Evolutionary conservation across 345 rosid species (phyloP).

Genomic region (Linum lewisii): DNA sequence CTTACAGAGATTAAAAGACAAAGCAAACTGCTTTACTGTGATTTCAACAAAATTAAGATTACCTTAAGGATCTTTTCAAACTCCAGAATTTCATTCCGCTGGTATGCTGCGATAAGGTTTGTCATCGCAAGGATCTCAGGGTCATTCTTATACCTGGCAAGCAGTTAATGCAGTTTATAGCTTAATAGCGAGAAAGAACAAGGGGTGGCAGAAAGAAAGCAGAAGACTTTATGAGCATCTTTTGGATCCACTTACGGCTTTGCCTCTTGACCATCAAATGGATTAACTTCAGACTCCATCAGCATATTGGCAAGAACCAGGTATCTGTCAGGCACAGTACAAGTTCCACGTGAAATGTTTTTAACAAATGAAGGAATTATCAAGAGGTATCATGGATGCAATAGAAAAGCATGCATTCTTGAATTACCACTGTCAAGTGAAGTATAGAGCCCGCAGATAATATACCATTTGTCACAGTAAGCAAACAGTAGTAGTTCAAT

Average conservation of each 20-base stretch:
- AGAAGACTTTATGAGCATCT: background rate
- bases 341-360: background rate
- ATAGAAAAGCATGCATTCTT: background rate
- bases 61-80: constrained; percentile 98
- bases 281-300: constrained; percentile 99
- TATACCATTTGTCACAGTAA: no score
- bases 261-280: constrained; percentile 99
- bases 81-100: constrained; percentile 91
- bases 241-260: constrained; percentile 64
- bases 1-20: background rate
- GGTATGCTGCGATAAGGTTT: constrained; percentile 92
- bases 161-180: constrained; percentile 4
- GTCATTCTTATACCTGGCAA: constrained; percentile 82
- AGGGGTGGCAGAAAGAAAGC: background rate
- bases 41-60: constrained; percentile 3
- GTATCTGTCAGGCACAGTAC: constrained; percentile 45
- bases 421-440: no score
- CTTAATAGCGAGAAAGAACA: background rate
- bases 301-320: constrained; percentile 98
- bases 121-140: constrained; percentile 99
- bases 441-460: no score
- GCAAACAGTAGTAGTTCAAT: no score
- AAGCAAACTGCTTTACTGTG: background rate
- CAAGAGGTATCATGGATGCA: background rate
- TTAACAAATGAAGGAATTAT: background rate